These are phyloP conservation scores for Triglochin maritima DNA, from an alignment of 106 monocot genomes.

Conservation along the genomic window DNA sequence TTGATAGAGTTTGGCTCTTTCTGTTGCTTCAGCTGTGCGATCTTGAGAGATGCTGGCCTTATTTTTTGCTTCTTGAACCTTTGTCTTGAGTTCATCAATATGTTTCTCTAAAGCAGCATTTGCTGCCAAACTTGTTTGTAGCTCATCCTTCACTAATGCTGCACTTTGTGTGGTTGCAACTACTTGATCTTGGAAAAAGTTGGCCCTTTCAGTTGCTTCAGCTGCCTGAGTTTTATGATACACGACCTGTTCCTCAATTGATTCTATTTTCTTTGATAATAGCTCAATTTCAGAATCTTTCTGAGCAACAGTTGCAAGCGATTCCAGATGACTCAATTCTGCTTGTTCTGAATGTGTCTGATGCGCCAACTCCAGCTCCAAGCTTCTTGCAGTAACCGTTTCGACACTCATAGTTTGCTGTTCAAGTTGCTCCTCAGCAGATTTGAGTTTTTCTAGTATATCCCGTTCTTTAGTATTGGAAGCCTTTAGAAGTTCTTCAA, in stretches of 20 bases:
- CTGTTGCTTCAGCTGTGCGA: slow-evolving; percentile 19
- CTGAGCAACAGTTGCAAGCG: slow-evolving; percentile 22
- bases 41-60: neutral
- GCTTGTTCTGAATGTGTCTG: slow-evolving; percentile 36
- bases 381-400: slow-evolving; percentile 36
- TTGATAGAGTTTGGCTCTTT: slow-evolving; percentile 29
- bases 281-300: slow-evolving; percentile 57
- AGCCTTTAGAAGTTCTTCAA: slow-evolving; percentile 34
- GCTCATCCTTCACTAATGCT: slow-evolving; percentile 36
- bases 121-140: slow-evolving; percentile 37
- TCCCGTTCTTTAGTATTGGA: slow-evolving; percentile 37
- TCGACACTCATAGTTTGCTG: slow-evolving; percentile 34
- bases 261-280: slow-evolving; percentile 29
- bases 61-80: slow-evolving; percentile 20
- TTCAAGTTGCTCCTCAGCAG: slow-evolving; percentile 47
- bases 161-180: slow-evolving; percentile 31
- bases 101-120: slow-evolving; percentile 20
- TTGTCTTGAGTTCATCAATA: slow-evolving; percentile 38
- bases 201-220: slow-evolving; percentile 33
- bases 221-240: slow-evolving; percentile 15
- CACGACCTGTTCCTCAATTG: slow-evolving; percentile 30
- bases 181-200: slow-evolving; percentile 22
- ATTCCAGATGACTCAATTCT: slow-evolving; percentile 46
- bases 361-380: slow-evolving; percentile 43
- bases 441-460: slow-evolving; percentile 38